Evolutionary conservation across 495 filamentous ascomycete genomes (phyloP), one percentile per base, ranked within the genome.

Genomic region (Opeltia flavorubescens): DNA sequence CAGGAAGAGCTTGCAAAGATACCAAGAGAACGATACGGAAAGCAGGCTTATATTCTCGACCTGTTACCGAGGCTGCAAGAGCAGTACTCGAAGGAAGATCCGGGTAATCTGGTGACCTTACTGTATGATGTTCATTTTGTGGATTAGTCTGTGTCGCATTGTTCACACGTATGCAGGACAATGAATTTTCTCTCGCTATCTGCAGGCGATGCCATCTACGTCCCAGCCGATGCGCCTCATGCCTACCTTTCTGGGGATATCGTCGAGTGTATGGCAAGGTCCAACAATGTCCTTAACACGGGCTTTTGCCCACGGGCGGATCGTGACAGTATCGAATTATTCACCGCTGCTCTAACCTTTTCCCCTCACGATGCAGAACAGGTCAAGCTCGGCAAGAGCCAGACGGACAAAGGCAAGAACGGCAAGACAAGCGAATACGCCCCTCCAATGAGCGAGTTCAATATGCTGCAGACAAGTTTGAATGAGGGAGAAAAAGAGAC

Each of bases 201-300:
- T 4, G 67, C 77, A 2, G 81, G 83, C 12, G 75, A 87, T 33
- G 71, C 78, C 2, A 70, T 89, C 36, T 84, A 73, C 56, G 80
- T 89, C 23, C 84, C 84, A 1, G 81, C 80, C 12, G 81, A 89
- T 51, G 82, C 80, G 15, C 83, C 87, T 44, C 82, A 89, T 54
- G 83, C 83, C 1, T 88, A 87, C 57, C 60, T 89, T 2, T 72
- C 73, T 36, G 86, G 86, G 0, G 80, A 87, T 59, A 85, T 89
- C 40, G 76, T 91, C 47, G 83, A 89, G 59, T 87, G 84, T 64
- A 89, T 91, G 84, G 84, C 83, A 2, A 76, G 84, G 18, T 81
- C 74, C 27, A 81, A 89, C 62, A 86, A 89, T 45, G 83, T 89
- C 21, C 67, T 88, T 11, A 84, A 83, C 50, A 74, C 72, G 3